phyloP scores from a whole-genome alignment of 257 asterid species.

The Nicotiana undulata region DNA sequence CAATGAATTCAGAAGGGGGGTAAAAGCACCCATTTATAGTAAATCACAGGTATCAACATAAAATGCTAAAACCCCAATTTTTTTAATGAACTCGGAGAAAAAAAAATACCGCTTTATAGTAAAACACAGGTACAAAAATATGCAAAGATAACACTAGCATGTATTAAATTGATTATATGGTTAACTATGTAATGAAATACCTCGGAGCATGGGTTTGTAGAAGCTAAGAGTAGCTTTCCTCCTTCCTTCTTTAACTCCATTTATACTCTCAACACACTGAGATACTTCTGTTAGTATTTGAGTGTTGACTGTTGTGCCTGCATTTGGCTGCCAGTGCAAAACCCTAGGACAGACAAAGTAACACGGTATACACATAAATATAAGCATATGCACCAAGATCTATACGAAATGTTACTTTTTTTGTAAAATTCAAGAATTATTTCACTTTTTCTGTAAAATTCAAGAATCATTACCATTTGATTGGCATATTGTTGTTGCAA shows the following conservation, averaged over 20 bases:
- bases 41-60: not conserved
- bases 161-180: too few relatives aligned
- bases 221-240: constrained; percentile 88
- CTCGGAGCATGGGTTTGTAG: constrained; percentile 71
- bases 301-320: constrained; percentile 75
- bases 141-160: not conserved
- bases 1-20: too few relatives aligned
- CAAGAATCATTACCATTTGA: not conserved
- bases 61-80: not conserved
- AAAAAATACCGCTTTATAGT: not conserved
- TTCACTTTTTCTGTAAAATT: not conserved
- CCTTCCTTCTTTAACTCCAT: constrained; percentile 87
- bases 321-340: constrained; percentile 94
- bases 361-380: not conserved
- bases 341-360: constrained; percentile 42
- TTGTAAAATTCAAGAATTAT: not conserved
- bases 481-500: not conserved
- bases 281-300: constrained; percentile 84
- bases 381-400: not conserved
- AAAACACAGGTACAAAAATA: not conserved
- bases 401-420: not conserved
- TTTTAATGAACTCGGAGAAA: not conserved
- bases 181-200: constrained; percentile 19
- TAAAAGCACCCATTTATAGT: not conserved
- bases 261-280: constrained; percentile 85